Base-by-base conservation (phyloP, 2,329 filamentous ascomycete species). In the Penicillium sp. region DNA sequence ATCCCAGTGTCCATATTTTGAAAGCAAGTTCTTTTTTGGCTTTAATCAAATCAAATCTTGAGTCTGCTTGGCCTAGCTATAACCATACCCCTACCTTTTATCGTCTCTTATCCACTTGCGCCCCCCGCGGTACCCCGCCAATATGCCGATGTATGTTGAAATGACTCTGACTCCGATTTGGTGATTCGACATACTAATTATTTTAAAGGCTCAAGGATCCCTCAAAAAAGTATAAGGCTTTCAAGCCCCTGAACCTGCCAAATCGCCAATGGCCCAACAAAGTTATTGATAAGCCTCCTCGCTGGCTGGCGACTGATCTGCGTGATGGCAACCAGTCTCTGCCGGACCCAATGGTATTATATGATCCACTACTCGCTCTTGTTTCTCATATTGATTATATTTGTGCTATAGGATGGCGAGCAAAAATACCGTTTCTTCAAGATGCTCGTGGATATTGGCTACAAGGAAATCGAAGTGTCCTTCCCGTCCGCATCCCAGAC, bases 401-500 rank as follows among this genome's bases (percentile, higher is more conserved):
- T 26, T 48, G 10, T 1, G 11, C 1, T 56, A 50, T 67, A 94
- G 90, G 94, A 91, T 70, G 91, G 91, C 65, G 90, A 96, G 47
- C 92, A 97, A 81, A 97, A 97, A 79, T 94, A 89, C 85, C 81
- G 82, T 59, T 97, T 92, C 82, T 97, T 97, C 81, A 87, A 92
- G 77, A 95, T 96, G 91, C 85, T 97, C 52, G 85, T 88, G 68
- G 86, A 93, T 59, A 82, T 97, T 48, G 93, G 94, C 66, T 97
- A 95, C 82, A 97, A 97, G 78, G 93, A 97, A 78, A 97, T 97
- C 63, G 93, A 97, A 73, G 89, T 97, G 20, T 94, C 92, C 5
- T 97, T 96, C 77, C 93, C 93, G 48, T 96, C 92, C 0, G 92
- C 93, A 14, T 96, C 92, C 38, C 89, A 96, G 72, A 96, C 89